Conservation (phyloP, 805 yeast genomes). For the Lachancea nothofagi region DNA sequence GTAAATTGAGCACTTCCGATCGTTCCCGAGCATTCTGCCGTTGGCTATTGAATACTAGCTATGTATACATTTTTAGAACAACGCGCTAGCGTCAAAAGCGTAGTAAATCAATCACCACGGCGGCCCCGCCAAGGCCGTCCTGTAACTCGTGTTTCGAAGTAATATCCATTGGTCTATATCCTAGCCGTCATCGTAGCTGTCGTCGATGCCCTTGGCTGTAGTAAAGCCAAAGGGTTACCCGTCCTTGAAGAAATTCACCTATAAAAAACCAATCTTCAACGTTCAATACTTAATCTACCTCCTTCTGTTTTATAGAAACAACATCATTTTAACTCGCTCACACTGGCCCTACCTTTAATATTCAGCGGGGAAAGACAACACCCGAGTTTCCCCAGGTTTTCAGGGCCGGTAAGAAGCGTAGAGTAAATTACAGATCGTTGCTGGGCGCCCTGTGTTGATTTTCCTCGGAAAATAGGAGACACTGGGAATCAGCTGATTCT, state of each 20-base stretch:
- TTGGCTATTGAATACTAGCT: too few relatives aligned
- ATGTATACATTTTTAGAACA: too few relatives aligned
- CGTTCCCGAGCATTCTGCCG: too few relatives aligned
- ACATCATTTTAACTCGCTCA: constrained; percentile 26
- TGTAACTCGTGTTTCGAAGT: too few relatives aligned
- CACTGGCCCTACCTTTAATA: constrained; percentile 7
- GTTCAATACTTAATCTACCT: background rate
- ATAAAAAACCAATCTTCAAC: background rate
- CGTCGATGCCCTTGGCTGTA: too few relatives aligned
- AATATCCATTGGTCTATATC: too few relatives aligned
- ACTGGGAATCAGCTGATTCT: constrained; percentile 40
- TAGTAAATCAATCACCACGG: too few relatives aligned
- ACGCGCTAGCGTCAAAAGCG: too few relatives aligned
- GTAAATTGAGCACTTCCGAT: background rate
- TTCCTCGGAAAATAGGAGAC: constrained; percentile 23
- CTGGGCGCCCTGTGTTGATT: constrained; percentile 40
- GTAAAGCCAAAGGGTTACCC: too few relatives aligned
- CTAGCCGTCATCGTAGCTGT: too few relatives aligned
- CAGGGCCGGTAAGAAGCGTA: constrained; percentile 23
- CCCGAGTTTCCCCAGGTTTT: constrained; percentile 10
- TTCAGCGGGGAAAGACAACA: constrained; percentile 6
- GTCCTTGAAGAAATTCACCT: too few relatives aligned
- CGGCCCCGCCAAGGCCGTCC: too few relatives aligned
- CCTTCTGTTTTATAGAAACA: constrained; percentile 14
- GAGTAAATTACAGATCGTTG: constrained; percentile 32